Base-by-base conservation (phyloP, 768 basidiomycete genomes). In the Mycena indigotica region DNA sequence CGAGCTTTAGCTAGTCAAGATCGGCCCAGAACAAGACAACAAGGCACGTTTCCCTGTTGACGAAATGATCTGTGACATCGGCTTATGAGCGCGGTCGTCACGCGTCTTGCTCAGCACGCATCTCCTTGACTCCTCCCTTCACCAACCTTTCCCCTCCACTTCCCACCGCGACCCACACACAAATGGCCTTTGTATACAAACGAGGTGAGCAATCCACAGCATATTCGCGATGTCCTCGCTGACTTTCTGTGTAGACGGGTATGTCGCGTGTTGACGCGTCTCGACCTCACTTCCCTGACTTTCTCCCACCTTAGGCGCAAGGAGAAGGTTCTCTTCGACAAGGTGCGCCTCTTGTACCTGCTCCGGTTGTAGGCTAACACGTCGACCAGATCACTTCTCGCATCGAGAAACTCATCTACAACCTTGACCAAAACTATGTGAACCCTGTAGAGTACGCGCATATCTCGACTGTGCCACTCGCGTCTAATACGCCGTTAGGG, bases 291-390 rank as follows among this genome's bases (percentile, higher is more conserved):
- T 56, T 32, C 61, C 60, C 56, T 62, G 26, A 50, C 44, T 39
- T 26, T 57, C 44, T 16, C 29, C 32, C 28, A 38, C 39, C 64
- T 15, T 62, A 88, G 88, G 59, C 92, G 94, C 61, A 94, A 93
- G 74, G 94, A 96, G 76, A 88, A 85, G 69, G 91, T 96, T 52
- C 90, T 93, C 68, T 96, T 96, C 67, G 94, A 96, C 70, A 96
- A 96, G 82, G 93, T 89, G 64, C 57, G 81, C 58, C 35, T 28
- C 52, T 48, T 50, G 58, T 57, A 50, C 53, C 32, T 46, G 46
- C 53, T 64, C 57, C 53, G 45, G 50, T 39, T 51, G 51, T 58
- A n/a, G 55, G 60, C 67, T 61, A 50, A 66, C 6, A 67, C 38
- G 13, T 55, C 17, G 28, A 10, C 56, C 52, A 94, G 92, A 94